Base-by-base conservation (phyloP, 257 asterid species). In the Solanum dulcamara region DNA sequence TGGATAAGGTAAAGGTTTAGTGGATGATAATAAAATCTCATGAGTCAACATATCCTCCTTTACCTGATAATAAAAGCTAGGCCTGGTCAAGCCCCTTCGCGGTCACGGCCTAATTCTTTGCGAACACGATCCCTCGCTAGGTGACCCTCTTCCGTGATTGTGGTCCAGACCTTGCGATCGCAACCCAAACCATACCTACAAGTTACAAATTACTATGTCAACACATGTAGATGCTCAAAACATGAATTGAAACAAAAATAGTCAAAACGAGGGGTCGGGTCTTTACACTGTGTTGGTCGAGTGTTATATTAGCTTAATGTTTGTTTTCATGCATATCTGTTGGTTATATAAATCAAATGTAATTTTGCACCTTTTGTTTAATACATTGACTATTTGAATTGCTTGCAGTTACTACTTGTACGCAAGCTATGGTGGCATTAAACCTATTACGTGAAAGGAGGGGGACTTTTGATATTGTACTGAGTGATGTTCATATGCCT, bases 401-500 rank as follows among this genome's bases (percentile, higher is more conserved):
- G 84, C 84, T 88, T 90, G 93, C 94, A 94, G 98, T 96, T 81
- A 94, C 98, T 35, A 88, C 93, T 83, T 93, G 96, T 82, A 87
- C 96, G 22, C 93, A 91, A 86, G 98, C 99, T 81, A 85, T 89
- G n/a, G 87, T 77, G 87, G 98, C 99, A 84, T 88, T 94, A 87
- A 87, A 89, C 85, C 88, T 93, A 83, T 84, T 96, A 86, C 90
- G 99, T 86, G 97, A 96, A 81, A 89, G 93, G 91, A 96, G 92
- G 88, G 95, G 92, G 81, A 89, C 89, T 85, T 96, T 90, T 62
- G 99, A 96, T 87, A 70, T 96, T 81, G 95, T 96, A 32, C 92
- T 96, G 85, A 96, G 98, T 84, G 99, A 96, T 86, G 98, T 96
- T 55, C 98, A 96, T 89, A 94, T 96, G 99, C 99, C 99, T 84